Evolutionary conservation across 2,329 filamentous ascomycete genomes (phyloP).

Genomic region (Aureobasidium sp.): DNA sequence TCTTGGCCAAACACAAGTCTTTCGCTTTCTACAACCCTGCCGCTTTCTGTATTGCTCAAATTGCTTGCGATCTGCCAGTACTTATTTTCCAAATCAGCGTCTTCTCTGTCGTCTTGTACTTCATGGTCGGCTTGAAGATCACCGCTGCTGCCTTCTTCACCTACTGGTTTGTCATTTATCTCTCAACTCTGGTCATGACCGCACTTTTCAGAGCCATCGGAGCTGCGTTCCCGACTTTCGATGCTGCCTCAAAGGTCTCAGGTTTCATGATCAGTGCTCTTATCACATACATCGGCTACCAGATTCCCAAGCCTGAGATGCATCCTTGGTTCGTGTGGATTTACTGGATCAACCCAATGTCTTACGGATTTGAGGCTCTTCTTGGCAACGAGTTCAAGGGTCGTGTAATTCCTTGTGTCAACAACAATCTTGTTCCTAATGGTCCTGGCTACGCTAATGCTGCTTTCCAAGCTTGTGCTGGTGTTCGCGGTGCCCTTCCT

Average conservation of each 20-base stretch:
- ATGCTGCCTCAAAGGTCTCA: slow-evolving; percentile 71
- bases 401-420: slow-evolving; percentile 63
- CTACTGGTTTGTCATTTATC: slow-evolving; percentile 70
- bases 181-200: slow-evolving; percentile 68
- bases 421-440: slow-evolving; percentile 65
- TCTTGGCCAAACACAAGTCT: too few species aligned
- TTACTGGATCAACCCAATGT: slow-evolving; percentile 54
- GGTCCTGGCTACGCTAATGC: slow-evolving; percentile 63
- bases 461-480: slow-evolving; percentile 67
- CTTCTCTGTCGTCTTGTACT: slow-evolving; percentile 72
- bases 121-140: slow-evolving; percentile 66
- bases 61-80: slow-evolving; percentile 69
- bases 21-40: slow-evolving; percentile 78
- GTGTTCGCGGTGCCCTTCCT: slow-evolving; percentile 63
- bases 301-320: slow-evolving; percentile 71
- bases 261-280: slow-evolving; percentile 69
- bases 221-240: slow-evolving; percentile 67
- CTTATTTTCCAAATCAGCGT: slow-evolving; percentile 64
- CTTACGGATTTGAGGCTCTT: slow-evolving; percentile 73
- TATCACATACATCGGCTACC: slow-evolving; percentile 71
- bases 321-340: slow-evolving; percentile 76
- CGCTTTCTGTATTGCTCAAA: slow-evolving; percentile 67
- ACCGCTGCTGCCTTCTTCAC: slow-evolving; percentile 72
- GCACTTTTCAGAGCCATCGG: slow-evolving; percentile 74
- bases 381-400: slow-evolving; percentile 71